Base-by-base conservation (phyloP, 331 rosid species). In the Phaseolus coccineus region DNA sequence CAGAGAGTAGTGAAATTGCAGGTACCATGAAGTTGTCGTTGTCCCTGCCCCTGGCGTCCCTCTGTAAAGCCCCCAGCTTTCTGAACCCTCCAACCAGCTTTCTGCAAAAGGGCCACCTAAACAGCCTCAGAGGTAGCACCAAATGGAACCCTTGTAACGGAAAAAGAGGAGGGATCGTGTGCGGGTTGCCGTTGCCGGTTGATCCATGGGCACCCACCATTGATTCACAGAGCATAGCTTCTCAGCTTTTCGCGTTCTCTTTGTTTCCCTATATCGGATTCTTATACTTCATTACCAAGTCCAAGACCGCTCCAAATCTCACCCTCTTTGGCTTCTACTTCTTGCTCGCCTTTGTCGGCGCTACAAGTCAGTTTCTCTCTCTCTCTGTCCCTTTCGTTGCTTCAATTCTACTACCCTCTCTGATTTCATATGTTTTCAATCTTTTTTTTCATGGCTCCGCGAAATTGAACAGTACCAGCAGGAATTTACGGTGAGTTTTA, bases 241-340 rank as follows among this genome's bases (percentile, higher is more conserved):
- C 99, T 4, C 98, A 91, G 85, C 83, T 95, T 31, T 95, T 95
- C 53, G 99, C 99, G 0, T 69, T 87, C 68, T 95, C 99, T 6
- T 65, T 95, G 80, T 83, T 95, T 37, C 99, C 99, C 8, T 95
- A 95, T 73, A 80, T 93, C 46, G 99, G 90, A 15, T 95, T 95
- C 92, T 76, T 95, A 72, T 95, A 93, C 87, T 95, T 91, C 84
- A 80, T 93, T 80, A 95, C 99, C 71, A 95, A 93, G 66, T 93
- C 99, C 14, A 93, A 93, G 81, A 87, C 99, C 13, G 81, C 97
- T 33, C 99, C 99, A 0, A 95, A 87, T 69, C 96, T 95, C 77
- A 95, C 99, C 35, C 96, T 95, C 57, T 95, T 95, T 15, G 98
- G 97, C 28, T 95, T 95, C 91, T 95, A 95, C 85, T 95, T 95